Percentiles rank a stretch among this genome's conserved stretches.
Evolutionary conservation across 2,329 filamentous ascomycete genomes (phyloP).

Genomic region (Microsporum audouinii): DNA sequence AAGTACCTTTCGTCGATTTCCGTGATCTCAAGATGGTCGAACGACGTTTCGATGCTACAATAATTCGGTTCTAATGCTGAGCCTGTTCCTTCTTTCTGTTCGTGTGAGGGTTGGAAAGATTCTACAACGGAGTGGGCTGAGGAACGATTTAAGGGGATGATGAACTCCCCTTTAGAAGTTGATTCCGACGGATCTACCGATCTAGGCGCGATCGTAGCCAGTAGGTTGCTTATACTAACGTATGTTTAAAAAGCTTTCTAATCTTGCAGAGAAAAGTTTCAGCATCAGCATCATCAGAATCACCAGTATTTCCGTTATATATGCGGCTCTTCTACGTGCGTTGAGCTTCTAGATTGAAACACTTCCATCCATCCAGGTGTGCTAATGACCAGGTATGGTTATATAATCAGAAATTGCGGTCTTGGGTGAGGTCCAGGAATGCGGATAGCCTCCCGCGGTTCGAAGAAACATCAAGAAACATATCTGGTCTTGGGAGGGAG

Average conservation of each 20-base stretch:
- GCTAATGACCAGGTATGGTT: too few species aligned
- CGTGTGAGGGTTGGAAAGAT: background rate
- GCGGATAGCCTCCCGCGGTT: background rate
- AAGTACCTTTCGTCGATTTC: background rate
- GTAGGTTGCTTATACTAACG: too few species aligned
- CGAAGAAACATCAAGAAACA: background rate
- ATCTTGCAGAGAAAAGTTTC: too few species aligned
- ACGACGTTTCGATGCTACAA: background rate
- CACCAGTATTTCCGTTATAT: too few species aligned
- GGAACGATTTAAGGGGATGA: background rate
- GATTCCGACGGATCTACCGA: background rate
- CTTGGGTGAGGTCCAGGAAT: too few species aligned
- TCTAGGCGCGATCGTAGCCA: too few species aligned
- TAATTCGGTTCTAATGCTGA: background rate
- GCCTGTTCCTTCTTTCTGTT: background rate
- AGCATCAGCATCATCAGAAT: too few species aligned
- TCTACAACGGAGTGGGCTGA: background rate
- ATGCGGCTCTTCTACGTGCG: too few species aligned
- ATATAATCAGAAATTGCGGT: too few species aligned
- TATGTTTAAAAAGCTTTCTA: too few species aligned
- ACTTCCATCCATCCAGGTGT: too few species aligned
- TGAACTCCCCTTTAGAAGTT: background rate
- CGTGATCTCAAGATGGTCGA: background rate
- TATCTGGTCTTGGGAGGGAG: background rate
- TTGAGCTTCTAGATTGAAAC: too few species aligned